phyloP scores from a whole-genome alignment of 2,329 filamentous ascomycete species.

The Aspergillus neotritici region DNA sequence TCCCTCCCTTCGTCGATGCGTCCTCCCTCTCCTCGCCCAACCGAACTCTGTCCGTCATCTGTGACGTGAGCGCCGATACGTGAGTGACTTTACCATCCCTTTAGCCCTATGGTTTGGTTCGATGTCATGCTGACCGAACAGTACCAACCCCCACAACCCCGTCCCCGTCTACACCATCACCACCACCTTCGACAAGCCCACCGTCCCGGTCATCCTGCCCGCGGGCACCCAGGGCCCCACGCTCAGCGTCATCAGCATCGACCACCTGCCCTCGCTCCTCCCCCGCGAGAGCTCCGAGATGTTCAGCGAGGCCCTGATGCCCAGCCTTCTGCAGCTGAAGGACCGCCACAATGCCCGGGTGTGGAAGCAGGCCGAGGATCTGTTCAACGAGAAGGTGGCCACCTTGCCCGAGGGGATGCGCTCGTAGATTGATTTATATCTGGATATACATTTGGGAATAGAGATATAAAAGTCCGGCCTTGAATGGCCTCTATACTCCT shows the following conservation, averaged over 20 bases:
- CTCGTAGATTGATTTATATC: too few relatives aligned
- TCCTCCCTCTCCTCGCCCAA: slow-evolving; percentile 61
- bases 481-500: too few relatives aligned
- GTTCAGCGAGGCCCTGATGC: slow-evolving; percentile 73
- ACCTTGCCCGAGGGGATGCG: slow-evolving; percentile 48
- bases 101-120: not conserved
- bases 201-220: slow-evolving; percentile 59
- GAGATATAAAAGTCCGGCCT: too few relatives aligned
- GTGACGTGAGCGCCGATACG: slow-evolving; percentile 58
- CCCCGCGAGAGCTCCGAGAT: slow-evolving; percentile 82
- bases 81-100: slow-evolving; percentile 14
- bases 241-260: slow-evolving; percentile 78
- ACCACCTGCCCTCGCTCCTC: slow-evolving; percentile 76
- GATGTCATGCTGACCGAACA: slow-evolving; percentile 13
- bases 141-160: slow-evolving; percentile 46
- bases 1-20: slow-evolving; percentile 73
- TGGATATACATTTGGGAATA: too few relatives aligned
- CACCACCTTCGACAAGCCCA: slow-evolving; percentile 85
- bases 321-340: slow-evolving; percentile 70
- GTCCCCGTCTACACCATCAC: slow-evolving; percentile 74
- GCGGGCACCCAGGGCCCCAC: slow-evolving; percentile 52
- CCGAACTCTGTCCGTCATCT: slow-evolving; percentile 72
- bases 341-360: slow-evolving; percentile 64
- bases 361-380: slow-evolving; percentile 78
- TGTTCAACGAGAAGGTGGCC: slow-evolving; percentile 76